phyloP scores from a whole-genome alignment of 495 filamentous ascomycete genomes.

The Neurospora pannonica region DNA sequence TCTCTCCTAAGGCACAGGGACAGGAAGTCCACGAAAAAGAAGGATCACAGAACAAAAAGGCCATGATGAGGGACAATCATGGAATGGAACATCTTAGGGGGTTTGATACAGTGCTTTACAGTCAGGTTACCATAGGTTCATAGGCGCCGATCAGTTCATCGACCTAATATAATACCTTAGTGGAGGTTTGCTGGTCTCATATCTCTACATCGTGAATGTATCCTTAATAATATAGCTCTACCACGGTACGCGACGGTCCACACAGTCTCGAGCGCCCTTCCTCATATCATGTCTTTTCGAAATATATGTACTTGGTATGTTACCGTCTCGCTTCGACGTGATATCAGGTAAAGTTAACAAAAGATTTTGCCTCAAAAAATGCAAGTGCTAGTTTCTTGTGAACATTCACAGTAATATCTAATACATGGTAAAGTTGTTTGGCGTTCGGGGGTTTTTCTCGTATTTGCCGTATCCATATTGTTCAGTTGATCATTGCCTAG shows the following conservation, averaged over 20 bases:
- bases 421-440: too few relatives aligned
- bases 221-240: not conserved
- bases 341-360: too few relatives aligned
- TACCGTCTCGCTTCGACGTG: too few relatives aligned
- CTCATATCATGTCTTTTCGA: not conserved
- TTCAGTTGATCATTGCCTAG: too few relatives aligned
- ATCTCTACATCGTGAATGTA: not conserved
- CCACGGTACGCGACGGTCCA: not conserved
- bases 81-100: not conserved
- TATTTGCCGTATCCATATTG: too few relatives aligned
- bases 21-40: not conserved
- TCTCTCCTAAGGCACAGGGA: not conserved
- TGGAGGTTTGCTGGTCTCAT: not conserved
- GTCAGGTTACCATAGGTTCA: not conserved
- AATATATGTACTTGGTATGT: too few relatives aligned
- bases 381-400: too few relatives aligned
- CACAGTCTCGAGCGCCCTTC: not conserved
- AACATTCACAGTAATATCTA: too few relatives aligned
- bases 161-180: not conserved
- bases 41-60: not conserved
- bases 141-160: not conserved
- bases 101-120: not conserved
- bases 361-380: too few relatives aligned
- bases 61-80: not conserved
- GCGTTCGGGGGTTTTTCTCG: too few relatives aligned